A percentile compares a stretch with the other conserved stretches of the same genome.
Evolutionary conservation across 2,329 filamentous ascomycete genomes (phyloP).

Genomic region (Monilinia aucupariae): DNA sequence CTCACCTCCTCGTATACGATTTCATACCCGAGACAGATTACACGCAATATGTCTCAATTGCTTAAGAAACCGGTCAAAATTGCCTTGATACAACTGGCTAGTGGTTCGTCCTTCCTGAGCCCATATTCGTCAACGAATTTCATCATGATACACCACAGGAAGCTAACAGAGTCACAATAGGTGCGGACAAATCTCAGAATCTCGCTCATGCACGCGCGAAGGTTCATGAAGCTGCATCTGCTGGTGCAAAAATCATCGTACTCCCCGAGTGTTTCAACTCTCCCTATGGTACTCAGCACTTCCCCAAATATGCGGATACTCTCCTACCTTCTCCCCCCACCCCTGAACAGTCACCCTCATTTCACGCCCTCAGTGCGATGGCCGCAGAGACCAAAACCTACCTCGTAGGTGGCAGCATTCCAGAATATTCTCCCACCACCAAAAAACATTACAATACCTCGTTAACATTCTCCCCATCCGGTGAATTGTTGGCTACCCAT

Average conservation of each 20-base stretch:
- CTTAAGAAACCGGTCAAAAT: conserved; percentile 75
- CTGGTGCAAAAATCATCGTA: conserved; percentile 79
- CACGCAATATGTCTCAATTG: conserved; percentile 37
- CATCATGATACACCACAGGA: conserved; percentile 23
- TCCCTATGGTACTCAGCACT: conserved; percentile 87
- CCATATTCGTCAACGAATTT: conserved; percentile 6
- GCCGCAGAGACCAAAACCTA: conserved; percentile 75
- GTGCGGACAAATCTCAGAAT: conserved; percentile 79
- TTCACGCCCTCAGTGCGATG: conserved; percentile 74
- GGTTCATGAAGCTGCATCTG: conserved; percentile 71
- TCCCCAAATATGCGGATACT: conserved; percentile 85
- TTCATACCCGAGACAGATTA: conserved; percentile 14
- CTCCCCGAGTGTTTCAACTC: conserved; percentile 99
- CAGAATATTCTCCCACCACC: conserved; percentile 62
- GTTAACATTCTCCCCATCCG: conserved; percentile 72
- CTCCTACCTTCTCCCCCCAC: conserved; percentile 74
- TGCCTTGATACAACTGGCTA: conserved; percentile 74
- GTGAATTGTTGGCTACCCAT: conserved; percentile 77
- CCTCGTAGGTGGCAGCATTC: conserved; percentile 87
- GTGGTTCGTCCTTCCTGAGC: conserved; percentile 44
- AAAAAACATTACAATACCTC: conserved; percentile 85
- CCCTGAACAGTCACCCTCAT: conserved; percentile 68
- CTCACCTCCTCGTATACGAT: conserved; percentile 15
- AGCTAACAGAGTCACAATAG: conserved; percentile 37
- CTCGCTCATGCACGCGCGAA: conserved; percentile 74